Evolutionary conservation across 495 filamentous ascomycete species (phyloP).

Genomic region (Sordaria brevicollis): DNA sequence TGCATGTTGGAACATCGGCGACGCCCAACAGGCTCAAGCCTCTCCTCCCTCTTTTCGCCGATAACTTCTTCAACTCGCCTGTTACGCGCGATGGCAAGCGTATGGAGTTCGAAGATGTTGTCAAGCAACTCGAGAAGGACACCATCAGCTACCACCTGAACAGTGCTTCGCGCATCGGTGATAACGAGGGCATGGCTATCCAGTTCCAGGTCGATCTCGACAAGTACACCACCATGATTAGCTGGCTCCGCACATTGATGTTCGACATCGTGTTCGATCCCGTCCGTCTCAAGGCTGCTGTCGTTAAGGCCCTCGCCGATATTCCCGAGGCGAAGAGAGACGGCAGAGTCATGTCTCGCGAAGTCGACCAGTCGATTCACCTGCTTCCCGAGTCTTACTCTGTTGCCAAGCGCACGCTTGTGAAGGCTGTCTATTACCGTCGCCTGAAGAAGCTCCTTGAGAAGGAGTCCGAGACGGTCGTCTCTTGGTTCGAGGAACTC

Average conservation of each 20-base stretch:
- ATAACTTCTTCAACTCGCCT: slow-evolving; percentile 90
- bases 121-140: slow-evolving; percentile 79
- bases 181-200: slow-evolving; percentile 69
- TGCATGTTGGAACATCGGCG: slow-evolving; percentile 66
- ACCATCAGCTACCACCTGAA: slow-evolving; percentile 74
- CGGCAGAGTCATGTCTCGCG: slow-evolving; percentile 63
- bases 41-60: slow-evolving; percentile 70
- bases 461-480: slow-evolving; percentile 57
- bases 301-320: slow-evolving; percentile 81
- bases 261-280: slow-evolving; percentile 83
- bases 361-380: slow-evolving; percentile 76
- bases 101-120: slow-evolving; percentile 83
- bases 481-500: slow-evolving; percentile 67
- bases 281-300: slow-evolving; percentile 65
- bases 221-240: slow-evolving; percentile 72
- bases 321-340: slow-evolving; percentile 88
- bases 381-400: slow-evolving; percentile 60
- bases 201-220: slow-evolving; percentile 78
- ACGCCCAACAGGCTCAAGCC: slow-evolving; percentile 69
- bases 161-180: slow-evolving; percentile 53
- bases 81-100: slow-evolving; percentile 66
- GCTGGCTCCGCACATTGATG: slow-evolving; percentile 78
- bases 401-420: slow-evolving; percentile 70
- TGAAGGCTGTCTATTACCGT: slow-evolving; percentile 82
- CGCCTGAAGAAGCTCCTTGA: slow-evolving; percentile 68